Conservation (phyloP, 805 yeast genomes). For the Maudiozyma saulgeensis region DNA sequence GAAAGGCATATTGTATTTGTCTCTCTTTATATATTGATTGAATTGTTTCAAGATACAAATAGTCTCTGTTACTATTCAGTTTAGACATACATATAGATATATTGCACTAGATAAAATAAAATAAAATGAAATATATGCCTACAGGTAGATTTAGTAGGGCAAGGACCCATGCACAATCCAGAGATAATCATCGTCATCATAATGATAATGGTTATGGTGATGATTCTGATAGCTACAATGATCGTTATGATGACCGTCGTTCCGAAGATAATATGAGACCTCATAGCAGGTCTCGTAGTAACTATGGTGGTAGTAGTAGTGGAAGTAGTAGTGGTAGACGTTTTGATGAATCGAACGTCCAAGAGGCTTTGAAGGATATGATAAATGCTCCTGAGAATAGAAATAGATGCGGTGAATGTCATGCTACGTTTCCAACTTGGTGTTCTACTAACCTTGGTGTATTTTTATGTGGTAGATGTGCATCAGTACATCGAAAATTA, state of each 20-base stretch:
- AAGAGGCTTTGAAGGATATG: conserved; percentile 42
- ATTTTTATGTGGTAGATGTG: conserved; percentile 78
- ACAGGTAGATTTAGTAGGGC: neutral
- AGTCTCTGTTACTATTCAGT: too few species aligned
- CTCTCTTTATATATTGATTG: too few species aligned
- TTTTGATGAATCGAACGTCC: neutral
- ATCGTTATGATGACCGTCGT: neutral
- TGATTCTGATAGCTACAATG: neutral
- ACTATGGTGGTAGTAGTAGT: neutral
- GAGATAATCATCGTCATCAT: neutral
- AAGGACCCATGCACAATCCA: neutral
- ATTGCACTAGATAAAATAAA: neutral
- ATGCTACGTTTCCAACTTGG: conserved; percentile 49
- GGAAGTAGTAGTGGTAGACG: neutral
- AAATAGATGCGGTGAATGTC: conserved; percentile 77
- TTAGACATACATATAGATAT: too few species aligned
- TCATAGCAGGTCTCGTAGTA: neutral
- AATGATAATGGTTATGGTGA: neutral
- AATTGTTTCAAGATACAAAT: too few species aligned
- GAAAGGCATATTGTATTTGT: too few species aligned
- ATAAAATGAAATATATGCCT: neutral
- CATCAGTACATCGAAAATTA: conserved; percentile 56
- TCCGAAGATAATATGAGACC: neutral
- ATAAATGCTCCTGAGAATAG: conserved; percentile 49
- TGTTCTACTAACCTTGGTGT: conserved; percentile 43